Percentiles rank a stretch among this genome's conserved stretches.
phyloP scores from a whole-genome alignment of 23 red algal species.

The Gracilaria gracilis region DNA sequence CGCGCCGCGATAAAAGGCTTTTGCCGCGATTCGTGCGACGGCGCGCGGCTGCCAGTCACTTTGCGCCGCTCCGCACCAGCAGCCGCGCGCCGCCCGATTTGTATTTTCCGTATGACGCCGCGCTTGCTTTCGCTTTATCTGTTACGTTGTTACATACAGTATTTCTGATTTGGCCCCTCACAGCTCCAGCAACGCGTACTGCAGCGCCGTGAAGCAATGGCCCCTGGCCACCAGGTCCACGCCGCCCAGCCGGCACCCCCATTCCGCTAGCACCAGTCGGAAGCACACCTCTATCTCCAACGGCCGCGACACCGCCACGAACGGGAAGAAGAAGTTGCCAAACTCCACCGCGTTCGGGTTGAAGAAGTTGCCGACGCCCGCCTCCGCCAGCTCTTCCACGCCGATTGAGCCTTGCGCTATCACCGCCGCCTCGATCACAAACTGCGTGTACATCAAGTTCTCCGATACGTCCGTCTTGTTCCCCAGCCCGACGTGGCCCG shows the following conservation, averaged over 20 bases:
- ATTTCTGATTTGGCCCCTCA: slow-evolving; percentile 60
- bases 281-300: slow-evolving; percentile 35
- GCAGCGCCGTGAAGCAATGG: slow-evolving; percentile 46
- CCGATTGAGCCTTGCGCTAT: not conserved
- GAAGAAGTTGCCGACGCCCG: not conserved
- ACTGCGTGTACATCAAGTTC: not conserved
- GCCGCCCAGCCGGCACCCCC: slow-evolving; percentile 62
- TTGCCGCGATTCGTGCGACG: not conserved
- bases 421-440: slow-evolving; percentile 41
- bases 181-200: slow-evolving; percentile 4
- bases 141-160: not conserved
- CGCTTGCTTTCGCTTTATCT: not conserved
- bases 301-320: slow-evolving; percentile 3
- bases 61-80: not conserved
- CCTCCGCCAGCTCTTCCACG: not conserved
- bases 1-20: no score
- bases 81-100: not conserved
- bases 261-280: slow-evolving; percentile 35
- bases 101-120: not conserved
- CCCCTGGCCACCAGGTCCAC: slow-evolving; percentile 32
- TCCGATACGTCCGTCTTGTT: not conserved
- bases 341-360: slow-evolving; percentile 25
- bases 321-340: slow-evolving; percentile 42
- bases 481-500: slow-evolving; percentile 27
- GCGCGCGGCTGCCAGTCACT: not conserved